Conservation (phyloP, 2,329 filamentous ascomycete species). For the Colletotrichum navitas region DNA sequence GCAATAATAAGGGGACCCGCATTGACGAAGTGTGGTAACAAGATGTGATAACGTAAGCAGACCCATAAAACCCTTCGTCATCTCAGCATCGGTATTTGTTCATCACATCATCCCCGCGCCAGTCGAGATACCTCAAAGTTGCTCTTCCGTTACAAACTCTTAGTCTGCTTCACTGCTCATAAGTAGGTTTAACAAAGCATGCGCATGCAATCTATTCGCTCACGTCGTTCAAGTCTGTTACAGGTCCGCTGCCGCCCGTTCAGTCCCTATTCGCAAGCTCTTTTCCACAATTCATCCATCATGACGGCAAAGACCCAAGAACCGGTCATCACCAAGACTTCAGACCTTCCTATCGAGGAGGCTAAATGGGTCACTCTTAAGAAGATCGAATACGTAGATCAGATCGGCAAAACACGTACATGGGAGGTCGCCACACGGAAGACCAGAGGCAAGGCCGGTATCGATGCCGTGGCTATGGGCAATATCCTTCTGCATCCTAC, state of each 20-base stretch:
- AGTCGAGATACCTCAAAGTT: neutral
- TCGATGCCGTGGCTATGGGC: conserved; percentile 73
- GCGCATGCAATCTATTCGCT: neutral
- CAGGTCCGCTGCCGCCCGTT: neutral
- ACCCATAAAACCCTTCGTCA: neutral
- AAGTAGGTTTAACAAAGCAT: neutral
- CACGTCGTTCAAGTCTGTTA: neutral
- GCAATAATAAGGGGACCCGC: too few species aligned
- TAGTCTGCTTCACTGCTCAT: neutral
- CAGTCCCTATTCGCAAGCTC: neutral
- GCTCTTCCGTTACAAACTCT: neutral
- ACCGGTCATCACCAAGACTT: conserved; percentile 60
- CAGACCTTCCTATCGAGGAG: conserved; percentile 62
- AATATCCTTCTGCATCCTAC: conserved; percentile 66
- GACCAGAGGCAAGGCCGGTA: conserved; percentile 65
- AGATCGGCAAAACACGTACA: conserved; percentile 63
- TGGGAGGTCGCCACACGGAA: conserved; percentile 73
- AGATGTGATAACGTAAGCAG: neutral
- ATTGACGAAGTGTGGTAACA: neutral
- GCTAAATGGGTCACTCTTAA: conserved; percentile 69
- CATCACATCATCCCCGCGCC: neutral
- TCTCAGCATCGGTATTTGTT: neutral
- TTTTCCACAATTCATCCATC: conserved; percentile 42
- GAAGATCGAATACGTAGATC: conserved; percentile 69
- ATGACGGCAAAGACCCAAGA: conserved; percentile 58